These are phyloP conservation scores for Cyclotella atomus DNA, from an alignment of 108 stramenopile genomes.

Conservation along the genomic window DNA sequence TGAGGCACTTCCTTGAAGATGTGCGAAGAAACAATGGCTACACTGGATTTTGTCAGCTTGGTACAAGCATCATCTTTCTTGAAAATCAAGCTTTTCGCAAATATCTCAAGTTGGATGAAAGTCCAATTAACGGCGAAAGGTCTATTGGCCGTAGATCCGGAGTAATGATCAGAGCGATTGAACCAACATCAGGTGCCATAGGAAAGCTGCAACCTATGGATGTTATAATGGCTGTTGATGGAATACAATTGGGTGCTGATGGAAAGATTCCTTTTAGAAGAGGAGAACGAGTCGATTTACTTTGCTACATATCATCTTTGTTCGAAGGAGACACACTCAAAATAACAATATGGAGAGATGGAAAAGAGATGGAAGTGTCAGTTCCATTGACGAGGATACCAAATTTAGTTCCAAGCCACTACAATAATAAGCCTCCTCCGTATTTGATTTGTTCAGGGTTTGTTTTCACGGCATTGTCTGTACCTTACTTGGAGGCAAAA, in stretches of 20 bases:
- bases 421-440: conserved; percentile 55
- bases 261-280: conserved; percentile 64
- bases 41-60: conserved; percentile 58
- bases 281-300: conserved; percentile 55
- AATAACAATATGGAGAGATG: conserved; percentile 52
- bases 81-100: conserved; percentile 57
- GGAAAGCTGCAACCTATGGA: conserved; percentile 50
- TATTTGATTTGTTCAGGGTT: conserved; percentile 62
- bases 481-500: conserved; percentile 59
- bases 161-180: conserved; percentile 47
- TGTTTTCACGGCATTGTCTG: conserved; percentile 61
- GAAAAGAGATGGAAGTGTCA: conserved; percentile 29
- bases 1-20: conserved; percentile 58
- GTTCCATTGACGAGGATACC: conserved; percentile 43
- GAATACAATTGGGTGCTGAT: conserved; percentile 57
- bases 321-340: conserved; percentile 53
- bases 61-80: conserved; percentile 35
- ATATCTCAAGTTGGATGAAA: conserved; percentile 38
- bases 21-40: conserved; percentile 50
- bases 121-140: conserved; percentile 12
- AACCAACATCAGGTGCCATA: conserved; percentile 51
- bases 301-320: conserved; percentile 57
- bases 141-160: conserved; percentile 19
- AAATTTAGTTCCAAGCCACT: conserved; percentile 56
- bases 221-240: conserved; percentile 58